phyloP scores from a whole-genome alignment of 176 grass and related monocot genomes.

The Musa acuminata region DNA sequence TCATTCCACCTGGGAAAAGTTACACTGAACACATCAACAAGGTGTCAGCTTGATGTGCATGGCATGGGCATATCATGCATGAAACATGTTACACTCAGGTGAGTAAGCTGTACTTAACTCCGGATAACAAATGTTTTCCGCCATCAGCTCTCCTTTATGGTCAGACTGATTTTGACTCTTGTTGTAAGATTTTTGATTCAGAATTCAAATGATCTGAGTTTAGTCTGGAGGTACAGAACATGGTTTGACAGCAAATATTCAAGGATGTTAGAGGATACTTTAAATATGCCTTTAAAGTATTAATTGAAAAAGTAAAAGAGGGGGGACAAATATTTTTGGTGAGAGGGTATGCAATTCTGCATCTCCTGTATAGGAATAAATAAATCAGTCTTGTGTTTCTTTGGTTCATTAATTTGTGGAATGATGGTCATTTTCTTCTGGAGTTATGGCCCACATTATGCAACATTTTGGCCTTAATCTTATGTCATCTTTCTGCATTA shows the following conservation, averaged over 20 bases:
- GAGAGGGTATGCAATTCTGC: not conserved
- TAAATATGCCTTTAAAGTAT: not conserved
- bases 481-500: too few relatives aligned
- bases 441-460: too few relatives aligned
- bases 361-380: not conserved
- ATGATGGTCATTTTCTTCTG: not conserved
- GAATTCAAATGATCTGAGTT: not conserved
- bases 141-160: not conserved
- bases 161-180: not conserved
- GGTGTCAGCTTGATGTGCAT: conserved; percentile 41
- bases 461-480: too few relatives aligned
- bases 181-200: too few relatives aligned
- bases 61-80: not conserved
- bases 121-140: not conserved
- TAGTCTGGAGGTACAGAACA: not conserved
- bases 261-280: not conserved
- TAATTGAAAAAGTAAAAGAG: not conserved
- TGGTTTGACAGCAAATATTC: not conserved
- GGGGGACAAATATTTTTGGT: not conserved
- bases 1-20: conserved; percentile 87
- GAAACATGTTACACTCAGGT: not conserved
- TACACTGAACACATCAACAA: conserved; percentile 72
- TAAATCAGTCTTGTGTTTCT: not conserved
- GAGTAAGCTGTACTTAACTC: not conserved
- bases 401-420: not conserved